A percentile compares a stretch with the other conserved stretches of the same genome.
phyloP scores from a whole-genome alignment of 768 basidiomycete genomes.

The Boletus fagicola region DNA sequence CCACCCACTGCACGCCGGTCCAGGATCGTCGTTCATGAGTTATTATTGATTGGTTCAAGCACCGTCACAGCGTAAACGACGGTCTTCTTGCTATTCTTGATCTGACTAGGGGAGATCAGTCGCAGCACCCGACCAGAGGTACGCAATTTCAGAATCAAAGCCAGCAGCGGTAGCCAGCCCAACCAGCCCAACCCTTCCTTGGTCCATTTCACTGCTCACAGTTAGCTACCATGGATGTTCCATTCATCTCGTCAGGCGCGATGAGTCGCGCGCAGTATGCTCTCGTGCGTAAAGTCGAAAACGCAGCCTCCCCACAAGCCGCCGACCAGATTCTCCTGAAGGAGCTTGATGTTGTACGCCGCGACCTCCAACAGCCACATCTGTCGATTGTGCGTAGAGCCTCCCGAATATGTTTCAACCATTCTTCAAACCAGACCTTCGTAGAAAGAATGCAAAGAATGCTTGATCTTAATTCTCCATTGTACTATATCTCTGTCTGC shows the following conservation, averaged over 20 bases:
- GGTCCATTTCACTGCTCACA: not conserved
- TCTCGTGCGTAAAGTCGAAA: constrained; percentile 72
- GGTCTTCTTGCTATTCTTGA: not conserved
- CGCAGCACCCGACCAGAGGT: constrained; percentile 18
- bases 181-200: not conserved
- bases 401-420: not conserved
- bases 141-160: constrained; percentile 10
- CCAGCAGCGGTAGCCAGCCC: not conserved
- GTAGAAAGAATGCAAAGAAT: constrained; percentile 66
- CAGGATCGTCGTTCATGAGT: constrained; percentile 1
- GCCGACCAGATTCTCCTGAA: constrained; percentile 59
- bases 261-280: constrained; percentile 72
- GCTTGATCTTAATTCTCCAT: constrained; percentile 66
- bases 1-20: not conserved
- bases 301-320: constrained; percentile 50
- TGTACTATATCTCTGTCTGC: constrained; percentile 54
- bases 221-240: constrained; percentile 62
- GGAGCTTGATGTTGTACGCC: constrained; percentile 59
- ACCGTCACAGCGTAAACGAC: not conserved
- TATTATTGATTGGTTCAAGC: not conserved
- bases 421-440: constrained; percentile 4
- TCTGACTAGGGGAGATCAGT: not conserved
- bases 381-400: constrained; percentile 52
- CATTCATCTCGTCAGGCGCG: constrained; percentile 77
- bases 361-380: constrained; percentile 47